Evolutionary conservation across 2,329 filamentous ascomycete species (phyloP).

Genomic region (Xylaria sp.): DNA sequence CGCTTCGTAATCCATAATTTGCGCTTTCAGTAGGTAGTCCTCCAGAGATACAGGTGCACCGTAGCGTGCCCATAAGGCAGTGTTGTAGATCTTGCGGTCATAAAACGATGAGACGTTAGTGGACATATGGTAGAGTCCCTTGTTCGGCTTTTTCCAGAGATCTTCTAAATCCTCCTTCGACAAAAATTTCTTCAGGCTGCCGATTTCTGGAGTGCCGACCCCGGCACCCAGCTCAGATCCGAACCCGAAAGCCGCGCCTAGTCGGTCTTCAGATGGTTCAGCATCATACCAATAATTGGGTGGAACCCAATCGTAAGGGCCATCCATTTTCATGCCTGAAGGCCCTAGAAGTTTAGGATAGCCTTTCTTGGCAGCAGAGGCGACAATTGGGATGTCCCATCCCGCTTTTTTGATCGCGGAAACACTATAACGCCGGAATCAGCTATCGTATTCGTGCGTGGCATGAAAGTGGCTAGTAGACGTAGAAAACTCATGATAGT

Average conservation of each 20-base stretch:
- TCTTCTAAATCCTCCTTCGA: constrained; percentile 55
- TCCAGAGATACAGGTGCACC: constrained; percentile 57
- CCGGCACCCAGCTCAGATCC: constrained; percentile 67
- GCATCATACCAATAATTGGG: constrained; percentile 67
- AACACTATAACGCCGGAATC: constrained; percentile 33
- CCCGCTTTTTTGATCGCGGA: constrained; percentile 54
- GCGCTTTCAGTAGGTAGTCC: constrained; percentile 64
- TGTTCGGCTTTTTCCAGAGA: constrained; percentile 60
- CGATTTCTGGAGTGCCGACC: constrained; percentile 64
- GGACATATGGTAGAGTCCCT: constrained; percentile 65
- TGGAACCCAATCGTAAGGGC: constrained; percentile 70
- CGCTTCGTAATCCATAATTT: constrained; percentile 69
- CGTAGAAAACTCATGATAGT: neutral
- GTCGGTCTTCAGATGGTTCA: constrained; percentile 44
- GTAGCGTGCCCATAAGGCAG: constrained; percentile 57
- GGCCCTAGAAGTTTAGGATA: constrained; percentile 57
- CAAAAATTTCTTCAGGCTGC: constrained; percentile 60
- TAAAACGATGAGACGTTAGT: constrained; percentile 60
- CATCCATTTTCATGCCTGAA: constrained; percentile 69
- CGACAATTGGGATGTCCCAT: constrained; percentile 63
- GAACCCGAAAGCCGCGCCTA: constrained; percentile 67
- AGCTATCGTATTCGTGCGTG: neutral
- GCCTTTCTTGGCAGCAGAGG: constrained; percentile 61
- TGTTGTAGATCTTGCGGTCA: constrained; percentile 62
- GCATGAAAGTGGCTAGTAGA: neutral